Evolutionary conservation across 1,284 basidiomycete species (phyloP), one percentile per base, ranked within the genome.

Genomic region (Sanguinoderma infundibulare): DNA sequence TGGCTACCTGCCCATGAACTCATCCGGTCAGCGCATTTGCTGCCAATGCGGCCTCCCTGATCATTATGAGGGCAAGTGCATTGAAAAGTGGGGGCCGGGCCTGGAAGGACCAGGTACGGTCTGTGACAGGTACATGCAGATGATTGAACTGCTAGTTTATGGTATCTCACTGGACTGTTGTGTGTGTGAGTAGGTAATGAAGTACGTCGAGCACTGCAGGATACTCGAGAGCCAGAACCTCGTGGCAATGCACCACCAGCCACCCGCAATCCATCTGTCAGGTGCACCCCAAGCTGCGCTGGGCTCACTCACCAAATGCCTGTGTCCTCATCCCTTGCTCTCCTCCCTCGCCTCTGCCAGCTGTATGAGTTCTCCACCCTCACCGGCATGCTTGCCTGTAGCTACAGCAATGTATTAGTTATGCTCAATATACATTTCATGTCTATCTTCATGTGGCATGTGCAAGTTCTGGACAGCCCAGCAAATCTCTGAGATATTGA

Each of bases 81-180:
- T 93, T 50, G 91, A 93, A 72, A 93, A 93, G 73, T 93, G 91
- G 91, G 91, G 91, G 2, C 91, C 91, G 14, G 91, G 91, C 2
- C 91, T 90, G 52, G 84, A 89, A 75, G 91, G 91, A 0, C 90
- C 90, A 44, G 91, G 91, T 24, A 93, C 91, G 0, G 91, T 93
- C 0, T 93, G 91, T 70, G 91, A 93, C 79, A 78, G 90, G 81
- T 87, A 70, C 64, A 82, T 76, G 14, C 32, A 26, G 53, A 20
- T 35, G 28, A 52, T 38, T 30, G 15, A 17, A 47, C 64, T 59
- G 62, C 53, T 58, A 55, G 35, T 24, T 34, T 24, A 14, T 14
- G 34, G 14, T 6, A 24, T 14, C 35, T 30, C 20, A 17, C 32
- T 39, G 59, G 35, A 53, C 39, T 50, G 12, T 12, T 36, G n/a